Conservation (phyloP, 2,329 filamentous ascomycete genomes). For the Ophiosphaerella korrae region DNA sequence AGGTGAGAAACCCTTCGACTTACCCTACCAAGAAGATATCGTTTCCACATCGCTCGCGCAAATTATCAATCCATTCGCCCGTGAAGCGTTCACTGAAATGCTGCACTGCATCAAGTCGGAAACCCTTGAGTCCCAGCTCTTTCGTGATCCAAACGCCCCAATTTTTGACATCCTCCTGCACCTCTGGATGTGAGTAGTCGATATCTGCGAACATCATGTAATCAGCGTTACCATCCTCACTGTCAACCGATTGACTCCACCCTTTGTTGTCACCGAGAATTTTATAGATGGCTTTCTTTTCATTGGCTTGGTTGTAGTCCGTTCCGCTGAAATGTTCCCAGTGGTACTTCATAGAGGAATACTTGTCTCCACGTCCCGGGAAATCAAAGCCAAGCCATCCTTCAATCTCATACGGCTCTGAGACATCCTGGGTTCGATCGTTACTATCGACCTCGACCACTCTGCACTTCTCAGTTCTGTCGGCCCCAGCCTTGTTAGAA, state of each 20-base stretch:
- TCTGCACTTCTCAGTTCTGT: conserved; percentile 65
- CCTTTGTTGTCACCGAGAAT: conserved; percentile 67
- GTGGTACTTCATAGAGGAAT: conserved; percentile 67
- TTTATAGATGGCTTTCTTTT: conserved; percentile 68
- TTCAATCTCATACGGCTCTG: conserved; percentile 65
- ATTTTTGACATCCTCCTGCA: conserved; percentile 64
- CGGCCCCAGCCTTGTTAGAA: conserved; percentile 59
- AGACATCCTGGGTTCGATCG: conserved; percentile 62
- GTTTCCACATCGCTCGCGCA: conserved; percentile 55
- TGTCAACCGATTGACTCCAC: conserved; percentile 67
- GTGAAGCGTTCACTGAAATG: conserved; percentile 73
- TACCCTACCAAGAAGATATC: conserved; percentile 65
- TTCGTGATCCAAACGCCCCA: conserved; percentile 72
- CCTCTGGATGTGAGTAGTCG: conserved; percentile 65
- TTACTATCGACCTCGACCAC: conserved; percentile 67
- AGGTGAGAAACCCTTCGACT: not conserved
- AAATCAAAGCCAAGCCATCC: conserved; percentile 73
- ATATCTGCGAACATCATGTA: conserved; percentile 76
- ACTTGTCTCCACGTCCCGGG: conserved; percentile 62
- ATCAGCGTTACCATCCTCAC: conserved; percentile 68
- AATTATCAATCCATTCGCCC: conserved; percentile 64
- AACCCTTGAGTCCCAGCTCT: conserved; percentile 65
- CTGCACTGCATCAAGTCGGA: conserved; percentile 74
- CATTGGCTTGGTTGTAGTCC: conserved; percentile 65
- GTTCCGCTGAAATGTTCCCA: conserved; percentile 72